phyloP scores from a whole-genome alignment of 768 basidiomycete species.

The Phanerochaete sordida region DNA sequence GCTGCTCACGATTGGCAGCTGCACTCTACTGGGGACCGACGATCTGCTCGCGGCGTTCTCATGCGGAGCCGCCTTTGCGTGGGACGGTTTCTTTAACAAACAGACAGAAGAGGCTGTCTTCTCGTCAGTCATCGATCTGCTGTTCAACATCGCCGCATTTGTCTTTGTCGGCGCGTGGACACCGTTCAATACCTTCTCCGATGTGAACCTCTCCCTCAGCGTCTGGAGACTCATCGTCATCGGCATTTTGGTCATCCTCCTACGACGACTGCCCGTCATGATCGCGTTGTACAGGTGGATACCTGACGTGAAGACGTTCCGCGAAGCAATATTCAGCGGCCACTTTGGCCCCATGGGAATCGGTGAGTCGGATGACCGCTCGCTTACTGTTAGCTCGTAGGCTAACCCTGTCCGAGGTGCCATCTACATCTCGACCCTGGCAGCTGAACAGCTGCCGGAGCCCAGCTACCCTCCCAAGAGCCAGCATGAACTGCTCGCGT shows the following conservation, averaged over 20 bases:
- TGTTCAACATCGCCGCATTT: slow-evolving; percentile 95
- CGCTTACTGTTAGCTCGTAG: background rate
- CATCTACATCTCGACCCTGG: slow-evolving; percentile 89
- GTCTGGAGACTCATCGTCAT: slow-evolving; percentile 86
- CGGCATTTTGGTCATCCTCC: slow-evolving; percentile 74
- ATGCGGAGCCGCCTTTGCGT: slow-evolving; percentile 94
- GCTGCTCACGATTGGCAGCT: slow-evolving; percentile 80
- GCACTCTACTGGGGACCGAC: slow-evolving; percentile 84
- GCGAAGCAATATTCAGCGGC: slow-evolving; percentile 92
- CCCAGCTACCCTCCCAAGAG: slow-evolving; percentile 42
- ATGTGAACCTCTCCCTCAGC: slow-evolving; percentile 60
- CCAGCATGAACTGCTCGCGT: slow-evolving; percentile 63
- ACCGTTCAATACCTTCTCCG: slow-evolving; percentile 81
- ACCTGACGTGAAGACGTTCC: slow-evolving; percentile 91
- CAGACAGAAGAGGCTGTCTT: slow-evolving; percentile 96
- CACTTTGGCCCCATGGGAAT: slow-evolving; percentile 92
- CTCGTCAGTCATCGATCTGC: slow-evolving; percentile 91
- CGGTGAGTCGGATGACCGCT: slow-evolving; percentile 35
- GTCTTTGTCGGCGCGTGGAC: slow-evolving; percentile 97
- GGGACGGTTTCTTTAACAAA: slow-evolving; percentile 92
- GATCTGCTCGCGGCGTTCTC: slow-evolving; percentile 93
- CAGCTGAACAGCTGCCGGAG: slow-evolving; percentile 54
- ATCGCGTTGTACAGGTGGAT: slow-evolving; percentile 87
- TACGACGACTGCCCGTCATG: slow-evolving; percentile 83
- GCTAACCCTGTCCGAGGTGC: slow-evolving; percentile 49